A percentile compares a stretch with the other conserved stretches of the same genome.
Evolutionary conservation across 2,329 filamentous ascomycete genomes (phyloP).

Genomic region (Juglanconis sp.): DNA sequence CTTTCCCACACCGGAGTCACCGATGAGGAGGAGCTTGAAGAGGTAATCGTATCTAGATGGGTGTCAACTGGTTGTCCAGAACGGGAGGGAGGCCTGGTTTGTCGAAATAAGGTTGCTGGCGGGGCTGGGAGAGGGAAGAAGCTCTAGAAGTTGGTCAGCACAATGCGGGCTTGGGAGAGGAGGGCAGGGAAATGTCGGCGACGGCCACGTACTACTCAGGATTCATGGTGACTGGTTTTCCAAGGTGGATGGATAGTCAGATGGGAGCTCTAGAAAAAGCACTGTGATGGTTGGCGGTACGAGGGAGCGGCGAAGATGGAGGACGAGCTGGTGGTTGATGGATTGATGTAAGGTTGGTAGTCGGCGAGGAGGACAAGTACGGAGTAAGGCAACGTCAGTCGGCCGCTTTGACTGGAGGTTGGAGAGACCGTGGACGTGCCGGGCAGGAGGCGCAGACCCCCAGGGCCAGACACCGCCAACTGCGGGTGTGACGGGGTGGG

Average conservation of each 20-base stretch:
- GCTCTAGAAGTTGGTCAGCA: constrained; percentile 21
- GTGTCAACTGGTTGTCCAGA: constrained; percentile 23
- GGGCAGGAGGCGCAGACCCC: background rate
- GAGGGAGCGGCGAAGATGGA: constrained; percentile 15
- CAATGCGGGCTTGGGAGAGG: constrained; percentile 17
- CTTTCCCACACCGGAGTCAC: constrained; percentile 99
- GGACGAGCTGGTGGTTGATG: constrained; percentile 16
- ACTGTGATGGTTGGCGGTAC: constrained; percentile 14
- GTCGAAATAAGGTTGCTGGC: background rate
- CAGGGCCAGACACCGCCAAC: background rate
- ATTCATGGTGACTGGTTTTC: constrained; percentile 66
- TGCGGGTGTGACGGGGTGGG: too few species aligned
- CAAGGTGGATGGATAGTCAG: constrained; percentile 1
- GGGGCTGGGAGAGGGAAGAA: constrained; percentile 1
- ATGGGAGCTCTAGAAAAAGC: background rate
- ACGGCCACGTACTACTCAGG: constrained; percentile 75
- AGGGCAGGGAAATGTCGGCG: constrained; percentile 17
- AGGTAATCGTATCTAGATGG: constrained; percentile 94
- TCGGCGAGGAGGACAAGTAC: constrained; percentile 13
- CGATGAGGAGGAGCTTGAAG: constrained; percentile 99
- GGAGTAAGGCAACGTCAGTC: constrained; percentile 18
- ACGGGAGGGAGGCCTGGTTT: background rate
- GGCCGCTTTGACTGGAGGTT: background rate
- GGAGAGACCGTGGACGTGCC: background rate
- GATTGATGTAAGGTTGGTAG: constrained; percentile 14